Evolutionary conservation across 106 monocot species (phyloP), one percentile per base, ranked within the genome.

Genomic region (Dendrobium chrysotoxum): DNA sequence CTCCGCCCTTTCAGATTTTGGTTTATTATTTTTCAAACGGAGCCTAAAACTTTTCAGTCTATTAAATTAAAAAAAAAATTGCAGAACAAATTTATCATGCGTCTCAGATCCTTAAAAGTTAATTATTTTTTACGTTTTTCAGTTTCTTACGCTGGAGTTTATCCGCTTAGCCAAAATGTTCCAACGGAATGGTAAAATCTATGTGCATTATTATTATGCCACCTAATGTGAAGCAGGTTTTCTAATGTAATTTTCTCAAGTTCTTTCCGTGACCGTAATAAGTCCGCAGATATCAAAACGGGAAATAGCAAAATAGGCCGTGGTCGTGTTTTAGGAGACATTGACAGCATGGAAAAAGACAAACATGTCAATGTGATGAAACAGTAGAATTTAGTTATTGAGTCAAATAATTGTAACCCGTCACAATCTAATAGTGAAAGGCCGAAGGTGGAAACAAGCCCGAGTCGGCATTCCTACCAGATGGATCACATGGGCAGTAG

Each of bases 351-450:
- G 20, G 21, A 41, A 3, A 17, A 42, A 42, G 74, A 74, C 41
- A 20, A 41, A 23, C 1, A 20, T 38, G 38, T 71, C 76, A 28
- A 76, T 50, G 45, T 47, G 47, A 76, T 50, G 3, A 40, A 45
- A 76, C 76, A 26, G 76, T 76, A 47, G 76, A 76, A 46, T 46
- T 28, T 76, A 76, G 44, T 47, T 76, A 50, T 28, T 76, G 45
- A 20, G 28, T 50, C 9, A 50, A 47, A 47, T 45, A 76, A 47
- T 76, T 76, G 46, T 25, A 40, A 21, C 28, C n/a, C 15, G 12
- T 47, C 45, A n/a, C 40, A 9, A 42, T 74, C n/a, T 47, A 28
- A 76, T 4, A 76, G 45, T 26, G 46, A 76, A 6, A 40, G 40
- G n/a, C 21, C 7, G 18, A 17, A 40, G 39, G 72, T 39, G 12